A percentile compares a stretch with the other conserved stretches of the same genome.
Evolutionary conservation across 2,329 filamentous ascomycete genomes (phyloP).

Genomic region (Hypomyces perniciosus): DNA sequence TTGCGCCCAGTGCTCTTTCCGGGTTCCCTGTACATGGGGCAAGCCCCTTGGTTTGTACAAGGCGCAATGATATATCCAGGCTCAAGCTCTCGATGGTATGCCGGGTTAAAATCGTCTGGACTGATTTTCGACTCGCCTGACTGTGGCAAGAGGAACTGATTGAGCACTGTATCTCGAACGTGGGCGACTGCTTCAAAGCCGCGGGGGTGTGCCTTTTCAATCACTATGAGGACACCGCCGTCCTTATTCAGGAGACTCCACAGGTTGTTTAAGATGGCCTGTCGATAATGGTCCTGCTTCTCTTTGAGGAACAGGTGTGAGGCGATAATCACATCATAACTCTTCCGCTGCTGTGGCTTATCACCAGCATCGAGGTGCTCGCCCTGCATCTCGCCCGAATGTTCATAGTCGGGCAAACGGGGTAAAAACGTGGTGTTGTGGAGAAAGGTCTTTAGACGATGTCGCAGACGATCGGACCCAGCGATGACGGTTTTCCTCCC

Average conservation of each 20-base stretch:
- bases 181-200: conserved; percentile 90
- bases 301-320: conserved; percentile 75
- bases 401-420: conserved; percentile 79
- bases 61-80: conserved; percentile 61
- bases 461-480: conserved; percentile 66
- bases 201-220: conserved; percentile 86
- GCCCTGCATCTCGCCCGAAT: conserved; percentile 54
- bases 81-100: conserved; percentile 42
- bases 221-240: conserved; percentile 77
- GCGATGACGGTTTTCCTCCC: conserved; percentile 78
- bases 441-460: conserved; percentile 69
- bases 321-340: conserved; percentile 84
- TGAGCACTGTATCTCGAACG: conserved; percentile 71
- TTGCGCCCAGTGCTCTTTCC: conserved; percentile 69
- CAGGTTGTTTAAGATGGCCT: conserved; percentile 75
- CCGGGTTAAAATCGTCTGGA: conserved; percentile 35
- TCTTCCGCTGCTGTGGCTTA: conserved; percentile 58
- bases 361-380: conserved; percentile 53
- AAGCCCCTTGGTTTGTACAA: conserved; percentile 83
- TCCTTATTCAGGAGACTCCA: conserved; percentile 81
- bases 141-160: conserved; percentile 59
- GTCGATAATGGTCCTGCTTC: conserved; percentile 69
- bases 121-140: conserved; percentile 29
- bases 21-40: conserved; percentile 77
- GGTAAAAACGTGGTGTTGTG: conserved; percentile 90